Conservation (phyloP, 345 rosid genomes). For the Gossypium rotundifolium region DNA sequence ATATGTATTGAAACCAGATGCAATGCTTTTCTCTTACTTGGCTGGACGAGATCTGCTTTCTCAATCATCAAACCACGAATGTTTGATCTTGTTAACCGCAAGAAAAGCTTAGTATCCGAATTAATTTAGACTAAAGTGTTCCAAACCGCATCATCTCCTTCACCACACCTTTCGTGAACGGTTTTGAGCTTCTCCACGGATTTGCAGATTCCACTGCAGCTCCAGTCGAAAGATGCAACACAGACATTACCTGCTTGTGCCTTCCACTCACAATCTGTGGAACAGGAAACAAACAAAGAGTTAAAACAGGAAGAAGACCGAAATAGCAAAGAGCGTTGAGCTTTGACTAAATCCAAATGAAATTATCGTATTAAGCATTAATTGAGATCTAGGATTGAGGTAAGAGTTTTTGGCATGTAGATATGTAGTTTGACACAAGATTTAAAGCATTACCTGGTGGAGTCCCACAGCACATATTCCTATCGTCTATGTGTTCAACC, state of each 20-base stretch:
- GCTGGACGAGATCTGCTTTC: not conserved
- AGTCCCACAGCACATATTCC: slow-evolving; percentile 88
- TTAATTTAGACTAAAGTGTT: slow-evolving; percentile 34
- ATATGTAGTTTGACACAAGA: not conserved
- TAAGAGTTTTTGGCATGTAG: not conserved
- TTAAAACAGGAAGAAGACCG: not conserved
- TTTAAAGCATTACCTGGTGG: slow-evolving; percentile 77
- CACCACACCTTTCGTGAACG: slow-evolving; percentile 83
- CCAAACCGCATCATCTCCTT: slow-evolving; percentile 91
- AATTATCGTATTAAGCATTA: not conserved
- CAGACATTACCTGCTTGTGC: slow-evolving; percentile 93
- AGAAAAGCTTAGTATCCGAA: not conserved
- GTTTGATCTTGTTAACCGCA: not conserved
- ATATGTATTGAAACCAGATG: not conserved
- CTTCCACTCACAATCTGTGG: slow-evolving; percentile 94
- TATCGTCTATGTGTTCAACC: slow-evolving; percentile 92
- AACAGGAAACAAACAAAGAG: not conserved
- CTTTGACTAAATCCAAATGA: not conserved
- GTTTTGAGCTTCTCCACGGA: slow-evolving; percentile 73
- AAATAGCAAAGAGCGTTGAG: not conserved
- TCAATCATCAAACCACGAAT: not conserved
- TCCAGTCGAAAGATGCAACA: slow-evolving; percentile 94
- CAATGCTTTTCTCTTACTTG: not conserved
- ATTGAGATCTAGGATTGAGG: not conserved
- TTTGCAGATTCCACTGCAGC: slow-evolving; percentile 96